phyloP scores from a whole-genome alignment of 1,284 basidiomycete genomes.

The Sanghuangporus sanghuang region DNA sequence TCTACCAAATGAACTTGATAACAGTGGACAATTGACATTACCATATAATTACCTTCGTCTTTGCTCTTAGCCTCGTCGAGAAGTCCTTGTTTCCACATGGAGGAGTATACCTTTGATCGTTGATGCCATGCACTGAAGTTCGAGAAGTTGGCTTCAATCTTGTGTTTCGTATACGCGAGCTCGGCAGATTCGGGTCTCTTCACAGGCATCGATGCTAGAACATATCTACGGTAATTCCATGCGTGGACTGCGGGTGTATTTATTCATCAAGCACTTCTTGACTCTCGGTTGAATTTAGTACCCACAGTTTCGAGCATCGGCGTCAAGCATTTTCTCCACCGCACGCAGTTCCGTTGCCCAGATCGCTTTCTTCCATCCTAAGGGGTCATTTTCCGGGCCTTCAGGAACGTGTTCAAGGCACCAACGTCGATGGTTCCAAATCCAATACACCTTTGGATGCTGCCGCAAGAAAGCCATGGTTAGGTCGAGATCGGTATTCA shows the following conservation, averaged over 20 bases:
- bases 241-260: constrained; percentile 66
- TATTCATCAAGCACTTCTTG: background rate
- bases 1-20: constrained; percentile 45
- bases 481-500: constrained; percentile 73
- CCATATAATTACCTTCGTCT: constrained; percentile 52
- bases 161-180: constrained; percentile 77
- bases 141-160: constrained; percentile 93
- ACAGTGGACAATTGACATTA: background rate
- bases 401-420: constrained; percentile 80
- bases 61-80: constrained; percentile 47
- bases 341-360: constrained; percentile 85
- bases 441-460: constrained; percentile 93
- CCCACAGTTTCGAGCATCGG: constrained; percentile 85
- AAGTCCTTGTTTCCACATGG: constrained; percentile 59
- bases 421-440: constrained; percentile 96
- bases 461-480: constrained; percentile 76
- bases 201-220: constrained; percentile 66
- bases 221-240: constrained; percentile 87
- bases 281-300: constrained; percentile 27
- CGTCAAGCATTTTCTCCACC: constrained; percentile 86
- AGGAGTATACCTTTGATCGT: constrained; percentile 76
- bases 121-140: constrained; percentile 99
- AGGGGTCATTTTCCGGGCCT: constrained; percentile 51
- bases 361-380: constrained; percentile 65
- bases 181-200: constrained; percentile 52